Evolutionary conservation across 2,329 filamentous ascomycete genomes (phyloP), one percentile per base, ranked within the genome.

Genomic region (Claviceps cyperi): DNA sequence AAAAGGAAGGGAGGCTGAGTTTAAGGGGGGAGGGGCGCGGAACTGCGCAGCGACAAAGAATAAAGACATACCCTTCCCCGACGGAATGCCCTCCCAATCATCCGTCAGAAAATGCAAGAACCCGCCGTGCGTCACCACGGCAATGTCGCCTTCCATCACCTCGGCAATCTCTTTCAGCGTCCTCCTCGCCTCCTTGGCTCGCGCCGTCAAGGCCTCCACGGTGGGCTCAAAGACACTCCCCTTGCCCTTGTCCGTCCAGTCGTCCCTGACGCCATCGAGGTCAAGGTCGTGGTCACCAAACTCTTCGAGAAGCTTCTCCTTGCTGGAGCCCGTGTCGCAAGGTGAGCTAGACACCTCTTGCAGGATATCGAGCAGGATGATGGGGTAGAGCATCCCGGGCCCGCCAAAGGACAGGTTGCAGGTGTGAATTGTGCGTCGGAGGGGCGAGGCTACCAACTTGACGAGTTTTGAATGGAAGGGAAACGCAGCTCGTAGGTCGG

Each of bases 71-170:
- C 72, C 68, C 52, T 53, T 54, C 0, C 59, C 58, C 3, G 70
- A 58, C 58, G 66, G 62, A 22, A 76, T 74, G 41, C 80, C 84
- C 49, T 79, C 72, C 79, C 82, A 94, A 59, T 94, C 88, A 56
- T 89, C 78, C 0, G 86, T 92, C 54, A 95, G 69, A 59, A 87
- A 94, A 64, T 95, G 89, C 58, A 94, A 63, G 57, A 90, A 85
- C 1, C 84, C 86, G 1, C 89, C 89, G 59, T 94, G 89, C 3
- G 86, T 84, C 7, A 94, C 86, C 2, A 89, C 73, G 0, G 83
- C 79, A 28, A 94, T 77, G 57, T 91, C 77, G 3, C 69, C 71
- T 58, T 85, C 80, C 0, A 55, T 60, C 1, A 57, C 53, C 1
- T 60, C 67, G 1, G 62, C 63, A 48, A 69, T 59, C 41, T 74